Conservation (phyloP, 2,329 filamentous ascomycete genomes). For the Pochonia chlamydosporia region DNA sequence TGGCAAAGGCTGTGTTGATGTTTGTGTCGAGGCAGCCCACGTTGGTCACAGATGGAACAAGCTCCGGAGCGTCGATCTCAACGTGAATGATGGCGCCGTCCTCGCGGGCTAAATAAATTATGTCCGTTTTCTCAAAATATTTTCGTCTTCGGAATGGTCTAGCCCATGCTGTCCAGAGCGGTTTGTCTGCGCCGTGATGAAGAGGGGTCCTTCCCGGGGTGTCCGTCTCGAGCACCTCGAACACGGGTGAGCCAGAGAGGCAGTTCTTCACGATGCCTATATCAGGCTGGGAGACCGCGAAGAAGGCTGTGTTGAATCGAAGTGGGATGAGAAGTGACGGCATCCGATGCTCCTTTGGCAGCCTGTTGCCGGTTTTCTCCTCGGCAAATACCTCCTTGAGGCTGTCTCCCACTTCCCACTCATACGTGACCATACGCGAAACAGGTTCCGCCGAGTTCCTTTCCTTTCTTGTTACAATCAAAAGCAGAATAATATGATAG, state of each 20-base stretch:
- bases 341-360: slow-evolving; percentile 49
- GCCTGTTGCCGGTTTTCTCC: slow-evolving; percentile 42
- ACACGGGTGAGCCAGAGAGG: slow-evolving; percentile 44
- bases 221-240: slow-evolving; percentile 37
- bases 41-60: slow-evolving; percentile 48
- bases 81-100: slow-evolving; percentile 75
- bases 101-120: slow-evolving; percentile 81
- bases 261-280: slow-evolving; percentile 52
- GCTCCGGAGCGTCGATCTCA: slow-evolving; percentile 55
- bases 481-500: slow-evolving; percentile 68
- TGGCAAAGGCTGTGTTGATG: slow-evolving; percentile 77
- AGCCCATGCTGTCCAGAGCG: slow-evolving; percentile 81
- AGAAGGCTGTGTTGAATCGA: slow-evolving; percentile 63
- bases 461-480: slow-evolving; percentile 49
- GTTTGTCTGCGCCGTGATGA: slow-evolving; percentile 40
- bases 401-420: slow-evolving; percentile 51
- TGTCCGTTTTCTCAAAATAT: slow-evolving; percentile 62
- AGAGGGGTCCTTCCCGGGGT: slow-evolving; percentile 35
- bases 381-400: slow-evolving; percentile 38
- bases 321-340: slow-evolving; percentile 69
- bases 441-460: slow-evolving; percentile 16
- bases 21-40: slow-evolving; percentile 64
- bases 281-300: slow-evolving; percentile 56
- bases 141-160: slow-evolving; percentile 62
- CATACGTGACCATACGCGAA: slow-evolving; percentile 50